These are phyloP conservation scores for Saxispiralis lemnorum DNA, from an alignment of 495 filamentous ascomycete species.

Conservation along the genomic window DNA sequence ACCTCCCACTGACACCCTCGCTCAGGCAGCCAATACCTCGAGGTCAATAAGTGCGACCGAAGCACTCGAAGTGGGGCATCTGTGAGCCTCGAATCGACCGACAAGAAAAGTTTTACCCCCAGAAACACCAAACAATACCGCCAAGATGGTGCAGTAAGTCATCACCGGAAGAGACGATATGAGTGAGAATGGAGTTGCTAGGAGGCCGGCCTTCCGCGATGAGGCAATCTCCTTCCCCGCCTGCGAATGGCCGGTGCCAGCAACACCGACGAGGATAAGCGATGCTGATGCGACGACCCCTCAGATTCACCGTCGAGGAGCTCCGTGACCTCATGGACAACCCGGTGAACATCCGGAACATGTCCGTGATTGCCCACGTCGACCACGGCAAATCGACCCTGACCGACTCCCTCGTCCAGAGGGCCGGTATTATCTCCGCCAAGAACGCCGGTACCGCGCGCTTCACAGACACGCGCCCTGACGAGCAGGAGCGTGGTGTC, in stretches of 20 bases:
- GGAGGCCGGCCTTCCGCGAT: no score
- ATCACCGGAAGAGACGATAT: slow-evolving; percentile 1
- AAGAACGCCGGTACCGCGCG: slow-evolving; percentile 90
- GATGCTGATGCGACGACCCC: slow-evolving; percentile 9
- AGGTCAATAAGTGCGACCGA: slow-evolving; percentile 9
- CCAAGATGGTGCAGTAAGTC: slow-evolving; percentile 99
- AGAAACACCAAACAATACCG: slow-evolving; percentile 39
- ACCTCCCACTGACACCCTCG: neutral
- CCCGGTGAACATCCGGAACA: slow-evolving; percentile 93
- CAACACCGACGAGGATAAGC: neutral
- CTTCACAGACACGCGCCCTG: slow-evolving; percentile 89
- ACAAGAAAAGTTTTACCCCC: slow-evolving; percentile 5
- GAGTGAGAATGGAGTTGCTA: neutral
- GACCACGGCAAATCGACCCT: slow-evolving; percentile 99
- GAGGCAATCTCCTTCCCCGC: no score
- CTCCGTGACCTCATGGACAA: slow-evolving; percentile 95
- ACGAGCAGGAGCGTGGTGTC: slow-evolving; percentile 98
- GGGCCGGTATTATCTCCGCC: slow-evolving; percentile 97
- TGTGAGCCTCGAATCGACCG: neutral
- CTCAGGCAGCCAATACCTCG: slow-evolving; percentile 11
- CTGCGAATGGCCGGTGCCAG: no score
- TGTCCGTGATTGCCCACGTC: slow-evolving; percentile 99
- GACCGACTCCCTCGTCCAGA: slow-evolving; percentile 95
- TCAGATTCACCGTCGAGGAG: slow-evolving; percentile 98
- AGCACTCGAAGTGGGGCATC: slow-evolving; percentile 11